These are phyloP conservation scores for Eucalyptus regnans DNA, from an alignment of 345 rosid species.

Conservation along the genomic window DNA sequence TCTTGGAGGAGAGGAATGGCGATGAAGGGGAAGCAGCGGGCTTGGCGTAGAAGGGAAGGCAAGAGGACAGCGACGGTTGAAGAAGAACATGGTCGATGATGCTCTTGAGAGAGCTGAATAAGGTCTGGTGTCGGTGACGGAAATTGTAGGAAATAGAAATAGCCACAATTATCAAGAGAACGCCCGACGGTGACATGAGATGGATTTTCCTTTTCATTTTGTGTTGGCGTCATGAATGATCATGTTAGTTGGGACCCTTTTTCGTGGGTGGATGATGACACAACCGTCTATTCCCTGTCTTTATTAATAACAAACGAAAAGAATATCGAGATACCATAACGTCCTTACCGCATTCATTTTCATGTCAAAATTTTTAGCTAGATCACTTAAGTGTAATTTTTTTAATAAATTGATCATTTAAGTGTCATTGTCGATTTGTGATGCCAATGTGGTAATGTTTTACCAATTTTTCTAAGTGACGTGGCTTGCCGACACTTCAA, in stretches of 20 bases:
- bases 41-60: not conserved
- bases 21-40: not conserved
- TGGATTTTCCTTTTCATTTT: not conserved
- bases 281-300: not conserved
- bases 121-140: not conserved
- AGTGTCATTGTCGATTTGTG: fast-evolving
- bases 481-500: not conserved
- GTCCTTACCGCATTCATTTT: fast-evolving
- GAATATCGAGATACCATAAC: no score
- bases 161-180: not conserved
- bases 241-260: not conserved
- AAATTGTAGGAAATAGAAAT: not conserved
- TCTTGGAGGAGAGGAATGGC: not conserved
- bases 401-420: no score
- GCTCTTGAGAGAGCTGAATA: not conserved
- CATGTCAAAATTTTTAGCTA: fast-evolving
- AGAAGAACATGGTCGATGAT: not conserved
- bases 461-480: not conserved
- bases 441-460: no score
- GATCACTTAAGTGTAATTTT: no score
- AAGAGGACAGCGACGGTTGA: not conserved
- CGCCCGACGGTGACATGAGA: not conserved
- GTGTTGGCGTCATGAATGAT: not conserved
- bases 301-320: no score
- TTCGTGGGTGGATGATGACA: not conserved